Evolutionary conservation across 208 protist species (phyloP), one percentile per base, ranked within the genome.

Genomic region (Wallacemonas sp.): DNA sequence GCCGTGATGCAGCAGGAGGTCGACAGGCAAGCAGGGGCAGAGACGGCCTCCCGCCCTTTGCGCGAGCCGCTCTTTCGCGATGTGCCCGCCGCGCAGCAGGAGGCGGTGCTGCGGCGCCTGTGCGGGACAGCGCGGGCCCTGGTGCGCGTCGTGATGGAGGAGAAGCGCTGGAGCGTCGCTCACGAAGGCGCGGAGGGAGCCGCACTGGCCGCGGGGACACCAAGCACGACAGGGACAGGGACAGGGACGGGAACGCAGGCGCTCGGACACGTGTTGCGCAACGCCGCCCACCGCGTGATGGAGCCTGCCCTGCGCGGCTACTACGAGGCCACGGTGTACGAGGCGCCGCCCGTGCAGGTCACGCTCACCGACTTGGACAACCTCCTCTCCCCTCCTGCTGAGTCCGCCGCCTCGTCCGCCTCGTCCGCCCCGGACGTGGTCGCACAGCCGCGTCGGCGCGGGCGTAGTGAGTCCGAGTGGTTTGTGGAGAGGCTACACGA

Each of bases 141-240:
- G 48, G 87, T 95, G 54, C 72, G 83, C 14, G 81, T 81, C 18
- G 85, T 91, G 23, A 91, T 92, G 87, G 70, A 82, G 65, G 85
- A 95, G 57, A 92, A 92, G 48, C 76, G 70, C 18, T n/a, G 36
- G 42, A 91, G 84, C 59, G 52, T 95, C 0, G 10, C 70, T 14
- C 61, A 73, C 25, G 89, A 95, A 36, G 86, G 85, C 16, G 64
- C 76, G 28, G 89, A 91, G 57, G 88, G 85, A n/a, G 79, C 85
- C 20, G 85, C 76, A 4, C 72, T 94, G 16, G 77, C 59, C 12
- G 79, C 88, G 1, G 84, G 82, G 45, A n/a, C n/a, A n/a, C n/a
- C n/a, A n/a, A n/a, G n/a, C n/a, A n/a, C n/a, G n/a, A n/a, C n/a
- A n/a, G n/a, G n/a, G n/a, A n/a, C n/a, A n/a, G n/a, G n/a, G n/a